These are phyloP conservation scores for Fusarium subtropicale DNA, from an alignment of 2,329 filamentous ascomycete species.

Conservation along the genomic window DNA sequence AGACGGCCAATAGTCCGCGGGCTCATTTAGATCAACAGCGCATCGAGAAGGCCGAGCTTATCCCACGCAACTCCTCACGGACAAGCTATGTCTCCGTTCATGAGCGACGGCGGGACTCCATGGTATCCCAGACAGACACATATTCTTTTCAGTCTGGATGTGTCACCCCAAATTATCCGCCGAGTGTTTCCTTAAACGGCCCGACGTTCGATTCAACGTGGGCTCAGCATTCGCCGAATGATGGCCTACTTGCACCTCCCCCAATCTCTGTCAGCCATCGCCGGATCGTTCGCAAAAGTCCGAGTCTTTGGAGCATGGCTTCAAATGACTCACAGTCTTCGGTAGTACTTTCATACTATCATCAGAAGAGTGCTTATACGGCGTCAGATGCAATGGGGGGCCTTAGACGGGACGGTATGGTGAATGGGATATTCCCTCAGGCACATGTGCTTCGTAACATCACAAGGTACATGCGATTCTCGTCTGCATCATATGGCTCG, in stretches of 20 bases:
- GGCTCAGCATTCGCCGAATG: constrained; percentile 31
- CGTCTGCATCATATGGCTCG: constrained; percentile 74
- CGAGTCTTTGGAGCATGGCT: constrained; percentile 71
- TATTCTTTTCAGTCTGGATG: constrained; percentile 63
- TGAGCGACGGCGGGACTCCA: constrained; percentile 64
- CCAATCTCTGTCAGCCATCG: constrained; percentile 43
- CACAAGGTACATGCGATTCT: constrained; percentile 73
- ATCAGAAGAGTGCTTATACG: constrained; percentile 61
- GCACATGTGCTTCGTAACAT: constrained; percentile 72
- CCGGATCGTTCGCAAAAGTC: constrained; percentile 52
- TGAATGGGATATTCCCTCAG: constrained; percentile 69
- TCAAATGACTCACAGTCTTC: constrained; percentile 68
- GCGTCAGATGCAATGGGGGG: constrained; percentile 61
- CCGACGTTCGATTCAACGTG: constrained; percentile 41
- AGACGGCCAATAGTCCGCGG: not conserved
- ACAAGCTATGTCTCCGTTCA: constrained; percentile 64
- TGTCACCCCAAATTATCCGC: constrained; percentile 59
- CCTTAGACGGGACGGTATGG: constrained; percentile 63
- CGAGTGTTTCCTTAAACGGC: constrained; percentile 49
- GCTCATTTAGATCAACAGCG: constrained; percentile 17
- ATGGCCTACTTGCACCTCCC: constrained; percentile 24
- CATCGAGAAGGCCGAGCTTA: constrained; percentile 45
- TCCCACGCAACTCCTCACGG: constrained; percentile 57
- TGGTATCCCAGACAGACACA: constrained; percentile 67
- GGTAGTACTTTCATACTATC: constrained; percentile 62